Percentiles rank a stretch among this genome's conserved stretches.
Evolutionary conservation across 768 basidiomycete genomes (phyloP).

Genomic region (Nevesoporus exiguus): DNA sequence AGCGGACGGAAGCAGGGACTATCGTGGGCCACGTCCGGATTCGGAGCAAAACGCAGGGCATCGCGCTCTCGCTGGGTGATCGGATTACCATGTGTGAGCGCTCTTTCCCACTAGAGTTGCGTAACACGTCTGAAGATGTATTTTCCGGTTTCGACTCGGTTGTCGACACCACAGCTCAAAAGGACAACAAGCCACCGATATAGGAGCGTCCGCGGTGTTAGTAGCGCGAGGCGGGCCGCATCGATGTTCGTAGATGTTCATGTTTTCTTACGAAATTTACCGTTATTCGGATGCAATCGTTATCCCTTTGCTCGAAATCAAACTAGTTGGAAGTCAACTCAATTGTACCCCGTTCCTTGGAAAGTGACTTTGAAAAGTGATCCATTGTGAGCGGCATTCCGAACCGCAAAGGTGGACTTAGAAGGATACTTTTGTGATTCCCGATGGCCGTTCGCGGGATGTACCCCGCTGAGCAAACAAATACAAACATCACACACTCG

Average conservation of each 20-base stretch:
- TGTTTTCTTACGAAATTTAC: neutral
- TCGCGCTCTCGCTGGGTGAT: constrained; percentile 92
- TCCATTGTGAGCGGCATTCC: too few relatives aligned
- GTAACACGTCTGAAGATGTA: neutral
- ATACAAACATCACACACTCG: neutral
- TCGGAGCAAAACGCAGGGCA: constrained; percentile 96
- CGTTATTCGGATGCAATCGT: neutral
- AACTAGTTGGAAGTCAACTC: neutral
- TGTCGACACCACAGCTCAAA: constrained; percentile 34
- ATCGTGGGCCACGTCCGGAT: constrained; percentile 95
- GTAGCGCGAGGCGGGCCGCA: neutral
- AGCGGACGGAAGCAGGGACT: constrained; percentile 74
- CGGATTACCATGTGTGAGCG: constrained; percentile 63
- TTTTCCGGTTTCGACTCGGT: neutral
- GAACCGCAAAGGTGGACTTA: too few relatives aligned
- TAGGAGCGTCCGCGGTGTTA: neutral
- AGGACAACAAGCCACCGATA: constrained; percentile 36
- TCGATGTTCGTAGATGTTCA: neutral
- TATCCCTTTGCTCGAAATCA: neutral
- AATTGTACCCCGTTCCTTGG: neutral
- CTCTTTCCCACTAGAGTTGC: neutral
- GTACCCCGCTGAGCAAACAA: neutral
- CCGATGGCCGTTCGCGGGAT: too few relatives aligned
- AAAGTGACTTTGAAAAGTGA: neutral
- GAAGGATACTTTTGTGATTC: too few relatives aligned